A percentile compares a stretch with the other conserved stretches of the same genome.
Conservation (phyloP, 352 stramenopile genomes). For the Thalassiosira ordinaria region DNA sequence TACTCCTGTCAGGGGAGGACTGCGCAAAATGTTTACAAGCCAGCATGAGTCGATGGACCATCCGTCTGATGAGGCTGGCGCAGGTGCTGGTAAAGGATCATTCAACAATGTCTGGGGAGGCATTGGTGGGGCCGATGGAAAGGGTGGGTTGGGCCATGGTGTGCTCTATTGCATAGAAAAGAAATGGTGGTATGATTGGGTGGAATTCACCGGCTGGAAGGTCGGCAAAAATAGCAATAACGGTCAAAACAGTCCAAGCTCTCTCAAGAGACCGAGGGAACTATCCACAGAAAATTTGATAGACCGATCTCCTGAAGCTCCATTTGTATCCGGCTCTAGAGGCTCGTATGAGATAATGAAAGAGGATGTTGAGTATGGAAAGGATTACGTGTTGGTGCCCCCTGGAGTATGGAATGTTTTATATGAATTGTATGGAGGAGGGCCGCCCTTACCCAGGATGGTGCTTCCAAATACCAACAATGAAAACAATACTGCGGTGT, state of each 20-base stretch:
- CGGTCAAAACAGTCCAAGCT: background rate
- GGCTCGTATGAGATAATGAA: slow-evolving; percentile 84
- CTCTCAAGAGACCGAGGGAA: slow-evolving; percentile 60
- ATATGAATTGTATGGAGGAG: slow-evolving; percentile 85
- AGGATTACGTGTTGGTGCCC: slow-evolving; percentile 81
- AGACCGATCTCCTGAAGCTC: slow-evolving; percentile 63
- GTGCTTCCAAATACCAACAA: slow-evolving; percentile 41
- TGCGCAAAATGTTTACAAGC: slow-evolving; percentile 34
- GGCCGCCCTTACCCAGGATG: slow-evolving; percentile 81
- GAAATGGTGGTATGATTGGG: slow-evolving; percentile 82
- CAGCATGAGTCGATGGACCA: slow-evolving; percentile 13
- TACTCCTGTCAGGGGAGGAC: slow-evolving; percentile 6
- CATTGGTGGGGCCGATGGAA: slow-evolving; percentile 76
- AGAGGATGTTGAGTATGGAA: slow-evolving; percentile 22
- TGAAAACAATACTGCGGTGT: slow-evolving; percentile 18
- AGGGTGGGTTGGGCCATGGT: slow-evolving; percentile 72
- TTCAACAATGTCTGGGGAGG: slow-evolving; percentile 69
- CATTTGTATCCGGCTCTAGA: slow-evolving; percentile 62
- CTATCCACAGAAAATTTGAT: slow-evolving; percentile 76
- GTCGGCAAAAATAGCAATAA: slow-evolving; percentile 12
- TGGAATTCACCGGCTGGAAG: slow-evolving; percentile 74
- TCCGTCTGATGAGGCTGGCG: slow-evolving; percentile 27
- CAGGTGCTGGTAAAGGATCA: background rate
- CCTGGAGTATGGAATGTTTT: slow-evolving; percentile 84
- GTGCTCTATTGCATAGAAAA: slow-evolving; percentile 83